Evolutionary conservation across 176 grass and related monocot species (phyloP).

Genomic region (Stipa capillata): DNA sequence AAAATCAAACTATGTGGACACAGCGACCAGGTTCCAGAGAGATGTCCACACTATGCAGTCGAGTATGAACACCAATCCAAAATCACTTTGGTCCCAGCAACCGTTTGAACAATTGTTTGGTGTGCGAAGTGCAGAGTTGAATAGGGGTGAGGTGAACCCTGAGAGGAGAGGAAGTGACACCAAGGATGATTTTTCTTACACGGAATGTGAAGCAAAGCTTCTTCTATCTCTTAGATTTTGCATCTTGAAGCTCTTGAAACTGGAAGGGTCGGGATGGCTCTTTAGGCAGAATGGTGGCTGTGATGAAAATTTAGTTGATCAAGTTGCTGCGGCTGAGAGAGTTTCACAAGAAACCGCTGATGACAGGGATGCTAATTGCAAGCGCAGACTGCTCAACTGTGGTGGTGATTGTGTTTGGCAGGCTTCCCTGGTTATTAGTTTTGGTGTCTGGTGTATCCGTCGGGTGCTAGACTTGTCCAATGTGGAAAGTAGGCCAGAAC

Average conservation of each 20-base stretch:
- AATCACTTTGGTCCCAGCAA: conserved; percentile 44
- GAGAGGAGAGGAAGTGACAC: not conserved
- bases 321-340: conserved; percentile 39
- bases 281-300: conserved; percentile 48
- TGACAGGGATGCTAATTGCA: not conserved
- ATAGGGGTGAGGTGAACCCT: not conserved
- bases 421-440: conserved; percentile 49
- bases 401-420: conserved; percentile 54
- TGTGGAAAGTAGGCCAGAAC: conserved; percentile 75
- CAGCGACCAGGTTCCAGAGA: conserved; percentile 11
- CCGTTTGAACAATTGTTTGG: conserved; percentile 48
- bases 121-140: conserved; percentile 8
- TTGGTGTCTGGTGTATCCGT: conserved; percentile 75
- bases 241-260: conserved; percentile 51
- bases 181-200: conserved; percentile 24
- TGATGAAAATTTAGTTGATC: conserved; percentile 64
- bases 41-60: conserved; percentile 19
- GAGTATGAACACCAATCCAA: conserved; percentile 2
- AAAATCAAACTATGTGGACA: conserved; percentile 28
- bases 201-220: conserved; percentile 33
- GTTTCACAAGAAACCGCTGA: not conserved
- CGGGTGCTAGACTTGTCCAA: conserved; percentile 53
- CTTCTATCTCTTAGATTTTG: conserved; percentile 45
- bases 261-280: conserved; percentile 70
- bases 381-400: conserved; percentile 16